phyloP scores from a whole-genome alignment of 2,329 filamentous ascomycete species.

The Nothophoma quercina region DNA sequence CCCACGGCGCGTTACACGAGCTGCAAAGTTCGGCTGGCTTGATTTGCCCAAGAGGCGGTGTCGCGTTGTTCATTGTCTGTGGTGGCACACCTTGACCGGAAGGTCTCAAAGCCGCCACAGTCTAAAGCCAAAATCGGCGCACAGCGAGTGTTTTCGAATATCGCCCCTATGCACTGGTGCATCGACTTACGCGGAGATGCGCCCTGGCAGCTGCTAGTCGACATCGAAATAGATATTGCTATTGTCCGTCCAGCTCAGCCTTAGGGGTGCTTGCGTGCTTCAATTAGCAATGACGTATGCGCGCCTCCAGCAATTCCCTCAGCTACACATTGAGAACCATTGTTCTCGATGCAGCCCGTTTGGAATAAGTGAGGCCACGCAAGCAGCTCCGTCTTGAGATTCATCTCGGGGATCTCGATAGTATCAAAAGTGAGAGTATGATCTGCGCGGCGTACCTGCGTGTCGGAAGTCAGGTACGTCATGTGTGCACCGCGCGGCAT shows the following conservation, averaged over 20 bases:
- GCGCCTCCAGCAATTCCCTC: not conserved
- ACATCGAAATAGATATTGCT: not conserved
- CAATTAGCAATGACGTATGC: slow-evolving; percentile 6
- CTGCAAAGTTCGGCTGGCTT: not conserved
- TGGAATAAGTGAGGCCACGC: not conserved
- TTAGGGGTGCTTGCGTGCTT: slow-evolving; percentile 4
- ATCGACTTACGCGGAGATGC: not conserved
- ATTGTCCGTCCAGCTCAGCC: not conserved
- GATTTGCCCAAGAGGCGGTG: not conserved
- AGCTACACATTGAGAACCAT: not conserved
- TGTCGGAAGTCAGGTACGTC: slow-evolving; percentile 1
- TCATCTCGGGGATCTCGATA: not conserved
- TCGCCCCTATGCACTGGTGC: not conserved
- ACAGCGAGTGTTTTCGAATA: not conserved
- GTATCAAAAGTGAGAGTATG: not conserved
- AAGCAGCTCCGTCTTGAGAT: not conserved
- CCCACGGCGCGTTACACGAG: not conserved
- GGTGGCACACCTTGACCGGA: not conserved
- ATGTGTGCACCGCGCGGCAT: not conserved
- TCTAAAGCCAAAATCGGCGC: not conserved
- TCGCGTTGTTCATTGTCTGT: slow-evolving; percentile 4
- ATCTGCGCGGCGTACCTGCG: slow-evolving; percentile 17
- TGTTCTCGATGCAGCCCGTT: not conserved
- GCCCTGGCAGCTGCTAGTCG: not conserved
- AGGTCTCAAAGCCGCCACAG: not conserved